Evolutionary conservation across 2,329 filamentous ascomycete genomes (phyloP).

Genomic region (Pseudogymnoascus pannorum): DNA sequence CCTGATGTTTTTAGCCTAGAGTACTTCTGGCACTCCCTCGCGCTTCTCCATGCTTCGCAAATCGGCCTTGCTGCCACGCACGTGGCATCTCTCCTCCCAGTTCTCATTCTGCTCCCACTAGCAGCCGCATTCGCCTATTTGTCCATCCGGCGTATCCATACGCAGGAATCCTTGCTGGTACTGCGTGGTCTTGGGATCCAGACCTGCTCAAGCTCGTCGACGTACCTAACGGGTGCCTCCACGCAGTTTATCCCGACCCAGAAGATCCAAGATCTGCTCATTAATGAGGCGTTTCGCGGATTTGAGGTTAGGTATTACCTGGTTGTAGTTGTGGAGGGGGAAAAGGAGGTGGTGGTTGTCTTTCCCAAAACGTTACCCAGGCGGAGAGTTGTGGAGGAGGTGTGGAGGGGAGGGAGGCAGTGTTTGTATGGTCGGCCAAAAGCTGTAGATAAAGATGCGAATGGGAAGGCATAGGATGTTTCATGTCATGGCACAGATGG

Average conservation of each 20-base stretch:
- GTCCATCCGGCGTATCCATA: conserved; percentile 40
- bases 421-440: conserved; percentile 64
- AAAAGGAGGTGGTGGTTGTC: conserved; percentile 86
- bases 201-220: conserved; percentile 64
- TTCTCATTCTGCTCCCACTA: conserved; percentile 35
- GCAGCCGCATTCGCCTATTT: conserved; percentile 36
- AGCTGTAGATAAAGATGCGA: conserved; percentile 14
- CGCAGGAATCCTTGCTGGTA: conserved; percentile 79
- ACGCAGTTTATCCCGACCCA: conserved; percentile 84
- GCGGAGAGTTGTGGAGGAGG: conserved; percentile 69
- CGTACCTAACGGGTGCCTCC: conserved; percentile 54
- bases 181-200: conserved; percentile 87
- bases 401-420: conserved; percentile 78
- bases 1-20: conserved; percentile 15
- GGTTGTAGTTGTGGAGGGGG: conserved; percentile 81
- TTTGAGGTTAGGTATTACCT: conserved; percentile 89
- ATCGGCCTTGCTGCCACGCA: conserved; percentile 29
- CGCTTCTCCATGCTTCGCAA: conserved; percentile 22
- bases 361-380: conserved; percentile 76
- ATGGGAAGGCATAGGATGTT: conserved; percentile 22
- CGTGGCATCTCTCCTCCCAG: conserved; percentile 32
- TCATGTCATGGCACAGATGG: conserved; percentile 11
- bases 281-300: conserved; percentile 89
- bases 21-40: conserved; percentile 25
- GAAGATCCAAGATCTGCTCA: conserved; percentile 84